Conservation (phyloP, 257 asterid species). For the Misopates orontium region DNA sequence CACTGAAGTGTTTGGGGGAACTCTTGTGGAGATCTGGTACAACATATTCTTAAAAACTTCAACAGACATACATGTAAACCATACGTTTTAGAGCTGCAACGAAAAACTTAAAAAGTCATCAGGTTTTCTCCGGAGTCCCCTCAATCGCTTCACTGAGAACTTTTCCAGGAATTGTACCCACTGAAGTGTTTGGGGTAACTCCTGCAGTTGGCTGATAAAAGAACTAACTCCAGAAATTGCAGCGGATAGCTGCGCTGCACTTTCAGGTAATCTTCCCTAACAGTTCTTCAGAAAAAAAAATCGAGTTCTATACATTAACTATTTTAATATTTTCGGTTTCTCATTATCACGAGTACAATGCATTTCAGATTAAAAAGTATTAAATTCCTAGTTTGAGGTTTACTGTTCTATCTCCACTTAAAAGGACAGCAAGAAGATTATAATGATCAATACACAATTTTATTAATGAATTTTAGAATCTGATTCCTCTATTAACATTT, state of each 20-base stretch:
- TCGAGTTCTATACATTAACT: too few species aligned
- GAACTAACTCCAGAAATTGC: neutral
- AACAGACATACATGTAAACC: neutral
- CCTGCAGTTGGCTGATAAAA: neutral
- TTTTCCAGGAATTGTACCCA: neutral
- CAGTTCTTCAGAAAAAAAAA: neutral
- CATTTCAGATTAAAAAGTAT: neutral
- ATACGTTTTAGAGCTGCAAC: too few species aligned
- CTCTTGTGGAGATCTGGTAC: neutral
- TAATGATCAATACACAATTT: too few species aligned
- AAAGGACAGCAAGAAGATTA: too few species aligned
- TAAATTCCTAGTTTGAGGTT: too few species aligned
- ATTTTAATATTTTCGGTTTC: constrained; percentile 7
- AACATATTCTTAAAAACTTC: neutral
- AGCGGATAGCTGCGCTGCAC: neutral
- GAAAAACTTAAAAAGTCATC: neutral
- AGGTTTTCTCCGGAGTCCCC: constrained; percentile 1
- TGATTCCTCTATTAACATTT: too few species aligned
- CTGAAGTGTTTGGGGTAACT: constrained; percentile 14
- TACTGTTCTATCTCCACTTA: too few species aligned
- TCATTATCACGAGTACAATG: neutral
- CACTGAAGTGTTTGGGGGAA: constrained; percentile 14
- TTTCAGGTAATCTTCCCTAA: neutral
- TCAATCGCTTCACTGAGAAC: constrained; percentile 6
- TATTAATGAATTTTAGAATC: too few species aligned